A percentile compares a stretch with the other conserved stretches of the same genome.
These are phyloP conservation scores for Aspergillus ochraceus DNA, from an alignment of 2,329 filamentous ascomycete species.

Conservation along the genomic window DNA sequence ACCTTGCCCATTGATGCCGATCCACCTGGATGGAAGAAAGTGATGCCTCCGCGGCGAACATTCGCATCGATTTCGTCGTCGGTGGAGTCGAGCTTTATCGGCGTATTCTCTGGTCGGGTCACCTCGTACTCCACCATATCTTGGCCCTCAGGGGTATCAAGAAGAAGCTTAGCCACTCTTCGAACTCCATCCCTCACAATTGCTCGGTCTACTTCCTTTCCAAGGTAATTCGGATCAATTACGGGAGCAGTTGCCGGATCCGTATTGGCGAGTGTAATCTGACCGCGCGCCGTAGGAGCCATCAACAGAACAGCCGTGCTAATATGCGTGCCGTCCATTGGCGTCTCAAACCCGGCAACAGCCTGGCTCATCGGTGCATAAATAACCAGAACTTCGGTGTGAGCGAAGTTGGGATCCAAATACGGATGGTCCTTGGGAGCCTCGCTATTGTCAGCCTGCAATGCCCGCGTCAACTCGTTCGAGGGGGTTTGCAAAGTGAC, in stretches of 20 bases:
- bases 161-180: constrained; percentile 11
- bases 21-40: constrained; percentile 21
- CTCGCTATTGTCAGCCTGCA: constrained; percentile 3
- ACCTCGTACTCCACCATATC: constrained; percentile 21
- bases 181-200: constrained; percentile 19
- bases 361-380: constrained; percentile 24
- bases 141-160: constrained; percentile 7
- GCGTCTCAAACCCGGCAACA: constrained; percentile 9
- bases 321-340: constrained; percentile 25
- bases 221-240: constrained; percentile 33
- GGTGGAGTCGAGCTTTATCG: not conserved
- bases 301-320: constrained; percentile 19
- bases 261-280: constrained; percentile 16
- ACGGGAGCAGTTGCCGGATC: constrained; percentile 17
- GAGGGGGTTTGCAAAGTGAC: constrained; percentile 16
- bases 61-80: constrained; percentile 10
- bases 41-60: not conserved
- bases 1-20: constrained; percentile 10
- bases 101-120: constrained; percentile 1
- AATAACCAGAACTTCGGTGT: constrained; percentile 20
- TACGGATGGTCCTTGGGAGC: not conserved
- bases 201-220: constrained; percentile 25
- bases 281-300: constrained; percentile 23
- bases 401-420: not conserved
- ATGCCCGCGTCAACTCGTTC: not conserved